Evolutionary conservation across 306 rosid genomes (phyloP), one percentile per base, ranked within the genome.

Genomic region (Trichosanthes cucumerina): DNA sequence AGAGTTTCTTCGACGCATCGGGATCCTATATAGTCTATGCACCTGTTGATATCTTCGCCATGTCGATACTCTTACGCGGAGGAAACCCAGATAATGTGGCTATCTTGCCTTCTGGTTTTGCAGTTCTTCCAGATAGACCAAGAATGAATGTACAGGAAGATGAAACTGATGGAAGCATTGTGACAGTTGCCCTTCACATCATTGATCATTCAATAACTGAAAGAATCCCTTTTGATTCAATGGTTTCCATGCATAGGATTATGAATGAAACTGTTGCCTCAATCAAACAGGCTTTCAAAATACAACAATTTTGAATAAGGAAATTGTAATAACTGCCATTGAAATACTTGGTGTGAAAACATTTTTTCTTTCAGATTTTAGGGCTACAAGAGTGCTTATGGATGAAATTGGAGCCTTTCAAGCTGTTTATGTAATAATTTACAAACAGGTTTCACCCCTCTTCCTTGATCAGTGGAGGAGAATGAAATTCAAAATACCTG

Each of bases 61-160:
- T 95, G 97, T 90, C 93, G 49, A 88, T 88, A 0, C 93, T 95
- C 16, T 86, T 95, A 7, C 93, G 87, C 10, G 99, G 99, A 11
- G 97, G 97, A 33, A 96, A 92, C 82, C 99, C 99, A 0, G 98
- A 92, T 41, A 88, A 89, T 54, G 97, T 95, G 4, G 98, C 98
- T 10, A 92, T 92, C 23, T 91, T 95, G 80, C 97, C 99, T 24
- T 95, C 99, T 0, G 99, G 99, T 19, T 92, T 95, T 76, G 98
- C 98, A 7, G 85, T 96, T 28, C 91, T 96, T 28, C 93, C 98
- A 0, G 96, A 92, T 57, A 95, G 92, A 23, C 87, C 82, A 47
- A 85, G 41, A 33, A 58, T 79, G 82, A 31, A 71, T 18, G 87
- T 39, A 5, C 28, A 73, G 41, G 78, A 73, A 73, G 64, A 79